Evolutionary conservation across 2,329 filamentous ascomycete genomes (phyloP).

Genomic region (Trichoderma sp.): DNA sequence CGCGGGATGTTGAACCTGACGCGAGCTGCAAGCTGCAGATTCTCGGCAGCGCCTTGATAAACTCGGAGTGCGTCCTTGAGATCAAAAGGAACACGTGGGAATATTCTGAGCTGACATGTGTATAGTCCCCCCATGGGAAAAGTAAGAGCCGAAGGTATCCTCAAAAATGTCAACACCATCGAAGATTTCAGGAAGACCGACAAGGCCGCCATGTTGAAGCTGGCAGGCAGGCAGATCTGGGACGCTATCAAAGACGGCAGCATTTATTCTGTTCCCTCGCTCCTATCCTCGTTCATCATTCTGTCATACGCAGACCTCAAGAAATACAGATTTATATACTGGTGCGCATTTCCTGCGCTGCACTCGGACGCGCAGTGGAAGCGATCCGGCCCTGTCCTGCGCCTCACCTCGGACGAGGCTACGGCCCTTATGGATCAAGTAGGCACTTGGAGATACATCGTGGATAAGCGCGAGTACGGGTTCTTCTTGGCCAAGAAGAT

Average conservation of each 20-base stretch:
- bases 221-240: conserved; percentile 87
- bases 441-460: conserved; percentile 80
- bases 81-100: conserved; percentile 24
- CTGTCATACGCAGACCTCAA: conserved; percentile 95
- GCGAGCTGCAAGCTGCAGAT: conserved; percentile 88
- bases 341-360: conserved; percentile 92
- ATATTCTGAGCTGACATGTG: conserved; percentile 28
- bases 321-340: conserved; percentile 97
- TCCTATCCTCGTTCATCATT: conserved; percentile 83
- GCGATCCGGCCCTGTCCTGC: conserved; percentile 51
- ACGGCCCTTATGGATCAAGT: conserved; percentile 76
- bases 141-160: conserved; percentile 85
- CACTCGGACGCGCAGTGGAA: conserved; percentile 87
- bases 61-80: conserved; percentile 63
- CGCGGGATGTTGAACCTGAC: conserved; percentile 68
- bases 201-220: conserved; percentile 72
- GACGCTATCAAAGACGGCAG: conserved; percentile 95
- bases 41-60: conserved; percentile 79
- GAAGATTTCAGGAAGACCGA: conserved; percentile 88
- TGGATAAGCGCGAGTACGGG: conserved; percentile 80
- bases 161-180: conserved; percentile 94
- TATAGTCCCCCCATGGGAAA: conserved; percentile 64
- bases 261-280: conserved; percentile 90
- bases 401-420: conserved; percentile 66
- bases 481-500: conserved; percentile 92